Percentiles rank a stretch among this genome's conserved stretches.
These are phyloP conservation scores for Oenanthe sinensis DNA, from an alignment of 129 eudicot species.

Conservation along the genomic window DNA sequence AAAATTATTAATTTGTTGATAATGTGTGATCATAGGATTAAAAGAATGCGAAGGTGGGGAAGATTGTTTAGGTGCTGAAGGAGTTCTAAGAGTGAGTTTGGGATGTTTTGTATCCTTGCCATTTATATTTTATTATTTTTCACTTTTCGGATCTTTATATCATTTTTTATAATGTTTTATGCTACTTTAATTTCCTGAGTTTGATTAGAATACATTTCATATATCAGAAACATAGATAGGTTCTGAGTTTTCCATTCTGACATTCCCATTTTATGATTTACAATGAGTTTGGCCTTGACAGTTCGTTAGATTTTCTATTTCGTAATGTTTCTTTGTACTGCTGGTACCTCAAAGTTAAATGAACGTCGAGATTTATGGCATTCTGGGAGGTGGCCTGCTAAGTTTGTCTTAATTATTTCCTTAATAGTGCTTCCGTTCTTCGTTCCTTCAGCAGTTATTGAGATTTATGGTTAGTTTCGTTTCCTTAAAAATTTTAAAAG, in stretches of 20 bases:
- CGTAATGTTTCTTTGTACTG: conserved; percentile 67
- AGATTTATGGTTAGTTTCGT: conserved; percentile 52
- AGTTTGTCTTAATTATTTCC: conserved; percentile 33
- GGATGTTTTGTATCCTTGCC: conserved; percentile 78
- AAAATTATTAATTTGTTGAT: neutral
- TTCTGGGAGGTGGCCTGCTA: conserved; percentile 78
- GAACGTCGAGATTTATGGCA: conserved; percentile 62
- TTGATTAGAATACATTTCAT: neutral
- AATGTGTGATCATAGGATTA: conserved; percentile 34
- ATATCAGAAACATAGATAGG: neutral
- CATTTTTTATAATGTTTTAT: neutral
- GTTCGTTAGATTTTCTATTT: conserved; percentile 49
- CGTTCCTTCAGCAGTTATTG: conserved; percentile 43
- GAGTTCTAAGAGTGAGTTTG: conserved; percentile 74
- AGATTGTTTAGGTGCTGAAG: conserved; percentile 74
- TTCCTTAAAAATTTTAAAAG: neutral
- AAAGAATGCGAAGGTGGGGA: conserved; percentile 54
- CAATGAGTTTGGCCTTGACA: conserved; percentile 30
- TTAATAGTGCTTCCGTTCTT: conserved; percentile 45
- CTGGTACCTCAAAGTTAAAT: conserved; percentile 66
- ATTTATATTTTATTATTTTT: neutral
- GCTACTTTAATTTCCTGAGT: neutral
- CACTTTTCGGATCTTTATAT: neutral
- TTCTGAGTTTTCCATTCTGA: neutral
- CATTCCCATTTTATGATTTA: neutral